A percentile compares a stretch with the other conserved stretches of the same genome.
Conservation (phyloP, 805 yeast species). For the Ogataea corticis region DNA sequence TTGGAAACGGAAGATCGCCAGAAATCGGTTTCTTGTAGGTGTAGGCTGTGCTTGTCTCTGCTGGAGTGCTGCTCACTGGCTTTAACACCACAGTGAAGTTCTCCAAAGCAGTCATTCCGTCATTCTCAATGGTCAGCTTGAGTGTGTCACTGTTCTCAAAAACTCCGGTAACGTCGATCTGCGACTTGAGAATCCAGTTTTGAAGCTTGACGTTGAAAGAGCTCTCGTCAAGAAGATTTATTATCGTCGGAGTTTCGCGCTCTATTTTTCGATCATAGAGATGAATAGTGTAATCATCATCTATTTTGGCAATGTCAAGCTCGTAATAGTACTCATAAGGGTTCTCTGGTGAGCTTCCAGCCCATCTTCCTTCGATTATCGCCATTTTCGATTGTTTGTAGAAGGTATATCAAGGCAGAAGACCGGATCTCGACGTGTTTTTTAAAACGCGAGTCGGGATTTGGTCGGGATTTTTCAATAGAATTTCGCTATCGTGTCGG, state of each 20-base stretch:
- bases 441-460: too few species aligned
- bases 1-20: not conserved
- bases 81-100: not conserved
- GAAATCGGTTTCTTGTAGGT: not conserved
- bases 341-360: not conserved
- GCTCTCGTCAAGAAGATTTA: not conserved
- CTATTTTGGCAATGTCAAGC: not conserved
- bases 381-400: not conserved
- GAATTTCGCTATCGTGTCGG: too few species aligned
- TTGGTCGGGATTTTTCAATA: too few species aligned
- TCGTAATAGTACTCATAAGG: not conserved
- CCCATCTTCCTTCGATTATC: slow-evolving; percentile 1
- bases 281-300: not conserved
- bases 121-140: not conserved
- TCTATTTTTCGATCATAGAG: not conserved
- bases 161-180: not conserved
- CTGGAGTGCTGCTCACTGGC: not conserved
- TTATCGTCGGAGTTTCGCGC: not conserved
- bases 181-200: not conserved
- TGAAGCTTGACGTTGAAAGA: not conserved
- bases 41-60: too few species aligned
- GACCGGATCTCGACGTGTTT: too few species aligned
- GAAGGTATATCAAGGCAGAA: too few species aligned
- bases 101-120: slow-evolving; percentile 5
- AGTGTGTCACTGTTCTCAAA: not conserved